These are phyloP conservation scores for Blastobotrys raffinosifermentans DNA, from an alignment of 1,139 yeast genomes.

Conservation along the genomic window DNA sequence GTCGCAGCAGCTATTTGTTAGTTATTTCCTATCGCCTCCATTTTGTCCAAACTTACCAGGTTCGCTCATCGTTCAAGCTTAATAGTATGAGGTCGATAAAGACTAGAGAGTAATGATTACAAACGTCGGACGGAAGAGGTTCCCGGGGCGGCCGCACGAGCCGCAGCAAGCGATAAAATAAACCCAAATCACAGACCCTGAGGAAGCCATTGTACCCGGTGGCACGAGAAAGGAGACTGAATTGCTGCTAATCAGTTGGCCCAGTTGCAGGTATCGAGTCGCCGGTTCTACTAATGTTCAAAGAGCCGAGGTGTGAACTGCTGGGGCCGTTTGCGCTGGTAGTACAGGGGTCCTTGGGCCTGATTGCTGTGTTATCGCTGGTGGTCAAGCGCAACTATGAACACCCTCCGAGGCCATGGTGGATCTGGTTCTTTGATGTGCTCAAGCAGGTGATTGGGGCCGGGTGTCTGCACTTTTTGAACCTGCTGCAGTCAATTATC, in stretches of 20 bases:
- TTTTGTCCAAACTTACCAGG: constrained; percentile 3
- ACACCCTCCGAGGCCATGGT: constrained; percentile 80
- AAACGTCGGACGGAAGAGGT: too few species aligned
- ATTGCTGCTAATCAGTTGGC: too few species aligned
- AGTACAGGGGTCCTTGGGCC: constrained; percentile 50
- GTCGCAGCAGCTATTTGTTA: background rate
- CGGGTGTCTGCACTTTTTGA: constrained; percentile 71
- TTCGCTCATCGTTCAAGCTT: constrained; percentile 6
- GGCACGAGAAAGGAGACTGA: too few species aligned
- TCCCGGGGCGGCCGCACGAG: too few species aligned
- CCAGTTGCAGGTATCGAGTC: too few species aligned
- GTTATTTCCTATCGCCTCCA: background rate
- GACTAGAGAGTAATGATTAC: background rate
- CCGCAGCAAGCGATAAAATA: too few species aligned
- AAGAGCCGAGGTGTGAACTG: constrained; percentile 32
- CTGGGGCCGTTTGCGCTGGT: constrained; percentile 40
- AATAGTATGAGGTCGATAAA: background rate
- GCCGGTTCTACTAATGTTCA: too few species aligned
- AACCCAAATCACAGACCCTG: too few species aligned
- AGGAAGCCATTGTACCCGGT: too few species aligned
- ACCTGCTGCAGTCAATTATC: constrained; percentile 63
- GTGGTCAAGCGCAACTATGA: constrained; percentile 73
- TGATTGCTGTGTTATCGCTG: constrained; percentile 66
- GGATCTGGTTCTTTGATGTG: constrained; percentile 85
- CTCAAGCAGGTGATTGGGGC: constrained; percentile 88